These are phyloP conservation scores for Pythium utonaiense DNA, from an alignment of 352 stramenopile genomes.

Conservation along the genomic window DNA sequence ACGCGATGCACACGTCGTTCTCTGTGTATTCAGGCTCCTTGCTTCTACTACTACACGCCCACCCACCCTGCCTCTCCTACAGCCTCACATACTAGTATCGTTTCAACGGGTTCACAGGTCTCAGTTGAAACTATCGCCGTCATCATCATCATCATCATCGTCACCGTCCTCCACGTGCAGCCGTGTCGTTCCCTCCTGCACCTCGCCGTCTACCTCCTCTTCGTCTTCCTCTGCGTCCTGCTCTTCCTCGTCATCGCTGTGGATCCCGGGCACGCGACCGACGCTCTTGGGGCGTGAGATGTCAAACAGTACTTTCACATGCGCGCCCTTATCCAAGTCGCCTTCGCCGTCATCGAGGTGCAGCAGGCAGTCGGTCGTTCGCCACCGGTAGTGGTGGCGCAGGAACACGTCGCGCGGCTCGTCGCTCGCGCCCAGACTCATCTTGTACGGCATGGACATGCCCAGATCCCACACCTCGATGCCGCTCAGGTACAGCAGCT, in stretches of 20 bases:
- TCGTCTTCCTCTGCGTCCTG: not conserved
- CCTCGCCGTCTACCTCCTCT: slow-evolving; percentile 9
- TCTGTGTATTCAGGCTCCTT: not conserved
- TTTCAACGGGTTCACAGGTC: too few relatives aligned
- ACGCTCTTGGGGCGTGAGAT: slow-evolving; percentile 33
- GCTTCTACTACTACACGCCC: not conserved
- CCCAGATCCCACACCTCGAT: slow-evolving; percentile 86
- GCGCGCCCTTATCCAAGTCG: slow-evolving; percentile 32
- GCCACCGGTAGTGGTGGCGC: slow-evolving; percentile 59
- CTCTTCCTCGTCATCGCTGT: slow-evolving; percentile 20
- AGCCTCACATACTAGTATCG: too few relatives aligned
- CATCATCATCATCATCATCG: slow-evolving; percentile 11
- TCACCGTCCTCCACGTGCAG: slow-evolving; percentile 14
- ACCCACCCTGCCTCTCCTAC: not conserved
- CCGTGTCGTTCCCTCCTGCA: slow-evolving; percentile 15
- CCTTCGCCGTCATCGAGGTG: slow-evolving; percentile 43
- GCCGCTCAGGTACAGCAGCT: slow-evolving; percentile 65
- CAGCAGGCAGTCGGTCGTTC: slow-evolving; percentile 45
- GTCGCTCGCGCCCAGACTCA: slow-evolving; percentile 70
- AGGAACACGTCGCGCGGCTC: slow-evolving; percentile 73
- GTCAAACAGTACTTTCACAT: slow-evolving; percentile 57
- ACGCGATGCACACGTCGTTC: not conserved
- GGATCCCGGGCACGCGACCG: slow-evolving; percentile 18
- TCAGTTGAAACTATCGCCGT: slow-evolving; percentile 6
- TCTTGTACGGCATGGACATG: slow-evolving; percentile 90